These are phyloP conservation scores for Saposhnikovia divaricata DNA, from an alignment of 129 eudicot species.

Conservation along the genomic window DNA sequence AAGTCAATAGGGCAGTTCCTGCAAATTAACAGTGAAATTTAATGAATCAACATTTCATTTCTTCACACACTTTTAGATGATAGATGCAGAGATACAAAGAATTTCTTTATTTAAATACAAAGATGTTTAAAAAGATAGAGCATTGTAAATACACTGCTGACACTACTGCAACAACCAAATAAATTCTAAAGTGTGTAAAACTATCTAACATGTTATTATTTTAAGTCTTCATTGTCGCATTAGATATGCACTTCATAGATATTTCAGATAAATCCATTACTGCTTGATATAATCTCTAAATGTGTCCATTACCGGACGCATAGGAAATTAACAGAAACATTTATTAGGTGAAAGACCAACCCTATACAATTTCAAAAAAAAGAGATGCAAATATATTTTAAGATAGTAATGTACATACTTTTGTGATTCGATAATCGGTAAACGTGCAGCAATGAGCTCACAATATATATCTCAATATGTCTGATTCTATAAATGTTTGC, in stretches of 20 bases:
- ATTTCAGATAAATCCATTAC: too few relatives aligned
- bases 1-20: constrained; percentile 90
- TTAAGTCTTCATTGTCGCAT: too few relatives aligned
- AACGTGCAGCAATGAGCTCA: constrained; percentile 80
- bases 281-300: neutral
- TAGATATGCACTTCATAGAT: too few relatives aligned
- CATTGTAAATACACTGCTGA: neutral
- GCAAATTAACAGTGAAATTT: neutral
- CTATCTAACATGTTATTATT: too few relatives aligned
- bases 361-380: neutral
- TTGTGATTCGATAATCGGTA: constrained; percentile 87
- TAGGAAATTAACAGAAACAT: neutral
- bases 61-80: neutral
- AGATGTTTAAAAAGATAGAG: neutral
- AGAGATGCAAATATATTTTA: neutral
- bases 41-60: neutral
- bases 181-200: neutral
- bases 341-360: neutral
- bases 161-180: neutral
- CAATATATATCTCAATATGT: constrained; percentile 73
- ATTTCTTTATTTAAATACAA: neutral
- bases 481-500: too few relatives aligned
- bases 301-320: neutral
- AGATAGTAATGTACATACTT: constrained; percentile 45
- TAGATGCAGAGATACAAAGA: neutral